A percentile compares a stretch with the other conserved stretches of the same genome.
These are phyloP conservation scores for Knoxia roxburghii DNA, from an alignment of 257 asterid species.

Conservation along the genomic window DNA sequence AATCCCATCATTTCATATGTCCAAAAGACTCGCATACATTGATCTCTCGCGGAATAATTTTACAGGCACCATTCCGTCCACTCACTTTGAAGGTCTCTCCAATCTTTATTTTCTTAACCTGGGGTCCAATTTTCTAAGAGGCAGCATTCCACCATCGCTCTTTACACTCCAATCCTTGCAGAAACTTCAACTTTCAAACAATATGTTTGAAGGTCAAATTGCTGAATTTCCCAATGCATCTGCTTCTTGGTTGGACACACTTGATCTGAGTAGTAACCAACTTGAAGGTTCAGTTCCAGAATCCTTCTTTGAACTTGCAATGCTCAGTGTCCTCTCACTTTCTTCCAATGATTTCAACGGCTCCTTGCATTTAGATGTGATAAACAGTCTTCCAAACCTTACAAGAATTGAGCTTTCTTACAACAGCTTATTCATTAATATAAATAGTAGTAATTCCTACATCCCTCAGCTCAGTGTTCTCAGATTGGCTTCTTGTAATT, in stretches of 20 bases:
- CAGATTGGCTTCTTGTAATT: slow-evolving; percentile 27
- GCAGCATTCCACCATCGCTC: slow-evolving; percentile 20
- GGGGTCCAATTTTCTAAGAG: not conserved
- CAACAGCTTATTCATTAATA: slow-evolving; percentile 25
- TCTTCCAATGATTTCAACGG: too few relatives aligned
- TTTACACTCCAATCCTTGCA: slow-evolving; percentile 14
- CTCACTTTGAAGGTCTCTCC: slow-evolving; percentile 12
- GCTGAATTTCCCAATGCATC: slow-evolving; percentile 9
- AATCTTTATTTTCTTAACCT: not conserved
- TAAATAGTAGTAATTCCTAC: not conserved
- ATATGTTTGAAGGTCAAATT: slow-evolving; percentile 15
- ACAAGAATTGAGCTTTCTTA: slow-evolving; percentile 26
- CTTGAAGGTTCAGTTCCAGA: slow-evolving; percentile 17
- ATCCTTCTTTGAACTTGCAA: slow-evolving; percentile 17
- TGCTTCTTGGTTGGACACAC: slow-evolving; percentile 10
- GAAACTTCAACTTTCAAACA: slow-evolving; percentile 11
- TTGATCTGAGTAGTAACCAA: slow-evolving; percentile 21
- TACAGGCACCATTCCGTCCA: slow-evolving; percentile 16
- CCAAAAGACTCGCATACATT: too few relatives aligned
- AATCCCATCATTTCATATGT: too few relatives aligned
- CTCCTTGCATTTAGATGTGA: slow-evolving; percentile 19
- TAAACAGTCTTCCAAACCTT: slow-evolving; percentile 13
- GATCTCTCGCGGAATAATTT: too few relatives aligned
- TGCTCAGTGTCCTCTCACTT: slow-evolving; percentile 14
- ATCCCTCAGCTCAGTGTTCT: slow-evolving; percentile 10